These are phyloP conservation scores for Maudiozyma saulgeensis DNA, from an alignment of 805 yeast genomes.

Conservation along the genomic window DNA sequence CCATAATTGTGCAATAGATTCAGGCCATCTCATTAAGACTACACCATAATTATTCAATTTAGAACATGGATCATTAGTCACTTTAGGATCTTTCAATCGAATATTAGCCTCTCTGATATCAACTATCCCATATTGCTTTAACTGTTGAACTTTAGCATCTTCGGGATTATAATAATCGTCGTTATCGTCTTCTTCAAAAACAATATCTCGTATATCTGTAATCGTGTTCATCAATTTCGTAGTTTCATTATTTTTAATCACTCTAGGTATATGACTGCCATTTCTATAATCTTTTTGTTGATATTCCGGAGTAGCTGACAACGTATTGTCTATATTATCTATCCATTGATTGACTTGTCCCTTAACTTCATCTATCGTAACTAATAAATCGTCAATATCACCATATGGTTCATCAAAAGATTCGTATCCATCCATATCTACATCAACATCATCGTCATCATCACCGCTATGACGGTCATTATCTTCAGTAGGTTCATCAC, in stretches of 20 bases:
- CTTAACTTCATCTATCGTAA: background rate
- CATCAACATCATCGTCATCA: too few relatives aligned
- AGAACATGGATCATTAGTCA: slow-evolving; percentile 16
- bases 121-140: background rate
- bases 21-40: slow-evolving; percentile 22
- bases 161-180: background rate
- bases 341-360: background rate
- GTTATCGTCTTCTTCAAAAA: background rate
- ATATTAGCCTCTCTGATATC: background rate
- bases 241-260: background rate
- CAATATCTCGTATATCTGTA: background rate
- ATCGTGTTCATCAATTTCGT: background rate
- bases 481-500: too few relatives aligned
- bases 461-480: too few relatives aligned
- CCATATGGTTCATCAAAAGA: background rate
- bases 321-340: background rate
- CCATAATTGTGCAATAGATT: slow-evolving; percentile 22
- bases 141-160: background rate
- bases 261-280: background rate
- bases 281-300: too few relatives aligned
- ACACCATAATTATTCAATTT: slow-evolving; percentile 22
- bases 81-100: background rate
- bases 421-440: too few relatives aligned
- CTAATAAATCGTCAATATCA: background rate
- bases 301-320: background rate